phyloP scores from a whole-genome alignment of 2,329 filamentous ascomycete genomes.

The Aureobasidium sp. region DNA sequence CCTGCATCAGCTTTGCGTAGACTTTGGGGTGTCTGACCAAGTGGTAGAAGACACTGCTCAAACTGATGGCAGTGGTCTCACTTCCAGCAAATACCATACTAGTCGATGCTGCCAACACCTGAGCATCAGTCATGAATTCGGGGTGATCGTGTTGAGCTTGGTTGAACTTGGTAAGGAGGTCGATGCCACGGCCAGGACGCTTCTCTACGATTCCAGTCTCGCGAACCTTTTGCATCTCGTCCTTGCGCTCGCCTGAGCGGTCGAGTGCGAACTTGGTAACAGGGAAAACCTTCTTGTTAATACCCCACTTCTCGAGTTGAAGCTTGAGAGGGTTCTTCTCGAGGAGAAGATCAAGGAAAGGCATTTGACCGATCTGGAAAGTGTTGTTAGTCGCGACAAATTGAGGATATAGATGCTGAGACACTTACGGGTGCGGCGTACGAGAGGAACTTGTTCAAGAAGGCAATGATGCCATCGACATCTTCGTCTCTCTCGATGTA shows the following conservation, averaged over 20 bases:
- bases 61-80: slow-evolving; percentile 71
- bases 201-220: slow-evolving; percentile 32
- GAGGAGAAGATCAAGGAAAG: slow-evolving; percentile 60
- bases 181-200: slow-evolving; percentile 39
- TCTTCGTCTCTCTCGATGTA: slow-evolving; percentile 70
- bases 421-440: slow-evolving; percentile 61
- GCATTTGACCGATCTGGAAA: slow-evolving; percentile 63
- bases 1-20: slow-evolving; percentile 50
- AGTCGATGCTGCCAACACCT: slow-evolving; percentile 65
- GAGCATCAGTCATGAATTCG: slow-evolving; percentile 62
- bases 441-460: slow-evolving; percentile 57
- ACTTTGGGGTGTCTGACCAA: slow-evolving; percentile 56
- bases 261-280: slow-evolving; percentile 65
- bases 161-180: slow-evolving; percentile 66
- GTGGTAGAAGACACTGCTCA: slow-evolving; percentile 67
- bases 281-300: slow-evolving; percentile 63
- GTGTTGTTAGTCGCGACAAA: background rate
- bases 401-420: background rate
- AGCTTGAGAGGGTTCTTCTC: slow-evolving; percentile 70
- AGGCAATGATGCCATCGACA: slow-evolving; percentile 65
- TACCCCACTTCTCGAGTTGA: slow-evolving; percentile 58
- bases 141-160: slow-evolving; percentile 60
- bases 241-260: slow-evolving; percentile 59
- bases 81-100: slow-evolving; percentile 67
- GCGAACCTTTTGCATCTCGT: slow-evolving; percentile 45